A percentile compares a stretch with the other conserved stretches of the same genome.
These are phyloP conservation scores for Mycena alexandri DNA, from an alignment of 768 basidiomycete species.

Conservation along the genomic window DNA sequence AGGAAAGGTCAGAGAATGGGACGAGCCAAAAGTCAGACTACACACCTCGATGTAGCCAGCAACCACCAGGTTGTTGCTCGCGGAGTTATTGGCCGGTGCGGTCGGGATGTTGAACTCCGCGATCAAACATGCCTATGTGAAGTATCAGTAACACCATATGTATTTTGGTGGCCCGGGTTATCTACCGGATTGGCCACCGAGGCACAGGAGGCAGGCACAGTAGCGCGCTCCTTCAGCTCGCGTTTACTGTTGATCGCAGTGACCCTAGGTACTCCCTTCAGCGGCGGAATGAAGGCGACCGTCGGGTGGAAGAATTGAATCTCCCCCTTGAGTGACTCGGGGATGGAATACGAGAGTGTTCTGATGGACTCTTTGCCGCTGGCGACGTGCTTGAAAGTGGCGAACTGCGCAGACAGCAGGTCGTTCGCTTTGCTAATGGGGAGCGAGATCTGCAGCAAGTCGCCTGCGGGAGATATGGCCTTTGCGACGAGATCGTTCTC, in stretches of 20 bases:
- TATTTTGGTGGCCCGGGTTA: not conserved
- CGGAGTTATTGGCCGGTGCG: conserved; percentile 4
- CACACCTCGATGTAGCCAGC: conserved; percentile 43
- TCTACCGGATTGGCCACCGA: conserved; percentile 13
- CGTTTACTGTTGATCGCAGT: not conserved
- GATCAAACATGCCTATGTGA: conserved; percentile 14
- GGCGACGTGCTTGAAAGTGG: conserved; percentile 50
- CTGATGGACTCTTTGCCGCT: conserved; percentile 54
- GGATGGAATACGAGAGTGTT: conserved; percentile 62
- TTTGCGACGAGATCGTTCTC: conserved; percentile 55
- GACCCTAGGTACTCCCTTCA: not conserved
- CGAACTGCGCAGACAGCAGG: conserved; percentile 60
- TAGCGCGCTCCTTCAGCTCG: not conserved
- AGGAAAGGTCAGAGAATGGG: conserved; percentile 22
- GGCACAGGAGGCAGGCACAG: conserved; percentile 6
- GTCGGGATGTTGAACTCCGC: conserved; percentile 19
- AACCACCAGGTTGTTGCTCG: conserved; percentile 46
- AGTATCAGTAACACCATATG: not conserved
- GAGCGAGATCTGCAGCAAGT: conserved; percentile 42
- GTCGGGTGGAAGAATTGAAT: conserved; percentile 61
- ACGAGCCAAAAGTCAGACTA: not conserved
- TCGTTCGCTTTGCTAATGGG: conserved; percentile 58
- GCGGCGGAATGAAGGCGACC: conserved; percentile 20
- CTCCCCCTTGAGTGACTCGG: conserved; percentile 56
- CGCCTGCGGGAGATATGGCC: conserved; percentile 54